phyloP scores from a whole-genome alignment of 129 eudicot species.

The Lactuca saligna region DNA sequence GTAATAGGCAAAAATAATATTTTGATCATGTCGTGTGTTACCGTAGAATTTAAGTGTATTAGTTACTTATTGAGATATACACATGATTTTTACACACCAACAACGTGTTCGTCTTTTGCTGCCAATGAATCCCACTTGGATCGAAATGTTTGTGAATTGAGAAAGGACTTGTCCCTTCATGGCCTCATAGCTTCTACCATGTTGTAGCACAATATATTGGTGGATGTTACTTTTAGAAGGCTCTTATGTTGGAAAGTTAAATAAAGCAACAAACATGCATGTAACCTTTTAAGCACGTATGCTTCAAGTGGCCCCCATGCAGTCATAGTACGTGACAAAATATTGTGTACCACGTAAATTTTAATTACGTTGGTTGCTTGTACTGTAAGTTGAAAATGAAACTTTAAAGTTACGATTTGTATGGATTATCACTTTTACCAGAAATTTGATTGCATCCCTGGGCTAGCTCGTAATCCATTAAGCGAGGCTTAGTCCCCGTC shows the following conservation, averaged over 20 bases:
- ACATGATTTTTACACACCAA: background rate
- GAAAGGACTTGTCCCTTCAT: slow-evolving; percentile 8
- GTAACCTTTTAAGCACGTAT: background rate
- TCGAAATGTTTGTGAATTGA: slow-evolving; percentile 12
- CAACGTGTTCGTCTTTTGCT: background rate
- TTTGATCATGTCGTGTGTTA: background rate
- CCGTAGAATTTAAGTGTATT: background rate
- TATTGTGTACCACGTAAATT: background rate
- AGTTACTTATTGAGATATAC: too few relatives aligned
- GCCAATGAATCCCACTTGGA: slow-evolving; percentile 12
- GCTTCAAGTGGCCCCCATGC: slow-evolving; percentile 16
- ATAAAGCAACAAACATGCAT: slow-evolving; percentile 10
- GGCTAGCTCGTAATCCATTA: too few relatives aligned
- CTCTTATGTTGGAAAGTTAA: slow-evolving; percentile 5
- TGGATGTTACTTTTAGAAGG: slow-evolving; percentile 23
- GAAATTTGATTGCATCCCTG: too few relatives aligned
- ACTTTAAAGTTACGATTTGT: too few relatives aligned
- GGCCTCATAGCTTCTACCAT: background rate
- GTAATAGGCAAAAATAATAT: too few relatives aligned
- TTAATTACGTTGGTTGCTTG: background rate
- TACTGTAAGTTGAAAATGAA: too few relatives aligned
- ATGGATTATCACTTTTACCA: too few relatives aligned
- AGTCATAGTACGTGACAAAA: slow-evolving; percentile 3
- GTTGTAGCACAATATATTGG: slow-evolving; percentile 5
- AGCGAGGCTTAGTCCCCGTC: too few relatives aligned